phyloP scores from a whole-genome alignment of 225 moss, liverwort and hornwort species.

The Thuidium tamariscinum region DNA sequence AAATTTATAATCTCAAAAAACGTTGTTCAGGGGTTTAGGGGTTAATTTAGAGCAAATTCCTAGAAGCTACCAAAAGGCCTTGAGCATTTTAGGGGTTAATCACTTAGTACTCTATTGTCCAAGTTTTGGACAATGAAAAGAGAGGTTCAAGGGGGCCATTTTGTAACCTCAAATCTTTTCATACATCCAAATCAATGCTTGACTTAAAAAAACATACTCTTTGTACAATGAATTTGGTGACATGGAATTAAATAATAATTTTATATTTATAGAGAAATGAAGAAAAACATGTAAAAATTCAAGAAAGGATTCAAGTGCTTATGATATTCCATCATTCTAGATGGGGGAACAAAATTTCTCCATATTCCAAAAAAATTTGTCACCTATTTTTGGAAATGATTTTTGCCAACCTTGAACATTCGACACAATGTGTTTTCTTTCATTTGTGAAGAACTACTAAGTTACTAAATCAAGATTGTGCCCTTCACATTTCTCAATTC shows the following conservation, averaged over 20 bases:
- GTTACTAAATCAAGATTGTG: too few relatives aligned
- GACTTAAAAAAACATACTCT: background rate
- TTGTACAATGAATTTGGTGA: background rate
- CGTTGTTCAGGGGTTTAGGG: too few relatives aligned
- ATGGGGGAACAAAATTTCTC: too few relatives aligned
- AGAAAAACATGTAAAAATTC: background rate
- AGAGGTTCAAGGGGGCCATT: background rate
- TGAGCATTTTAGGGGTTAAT: too few relatives aligned
- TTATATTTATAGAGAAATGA: background rate
- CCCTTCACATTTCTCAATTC: too few relatives aligned
- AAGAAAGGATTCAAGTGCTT: background rate
- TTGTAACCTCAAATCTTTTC: background rate
- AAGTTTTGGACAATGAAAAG: background rate
- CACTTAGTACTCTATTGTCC: fast-evolving
- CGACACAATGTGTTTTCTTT: background rate
- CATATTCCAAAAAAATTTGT: too few relatives aligned
- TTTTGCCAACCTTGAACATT: background rate
- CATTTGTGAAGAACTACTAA: background rate
- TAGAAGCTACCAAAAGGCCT: too few relatives aligned
- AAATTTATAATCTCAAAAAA: too few relatives aligned
- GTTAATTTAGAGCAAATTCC: too few relatives aligned
- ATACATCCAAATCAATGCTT: background rate
- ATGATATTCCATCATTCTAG: too few relatives aligned
- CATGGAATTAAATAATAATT: background rate
- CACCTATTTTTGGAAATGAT: background rate